phyloP scores from a whole-genome alignment of 2,329 filamentous ascomycete genomes.

The Fusarium avenaceum region DNA sequence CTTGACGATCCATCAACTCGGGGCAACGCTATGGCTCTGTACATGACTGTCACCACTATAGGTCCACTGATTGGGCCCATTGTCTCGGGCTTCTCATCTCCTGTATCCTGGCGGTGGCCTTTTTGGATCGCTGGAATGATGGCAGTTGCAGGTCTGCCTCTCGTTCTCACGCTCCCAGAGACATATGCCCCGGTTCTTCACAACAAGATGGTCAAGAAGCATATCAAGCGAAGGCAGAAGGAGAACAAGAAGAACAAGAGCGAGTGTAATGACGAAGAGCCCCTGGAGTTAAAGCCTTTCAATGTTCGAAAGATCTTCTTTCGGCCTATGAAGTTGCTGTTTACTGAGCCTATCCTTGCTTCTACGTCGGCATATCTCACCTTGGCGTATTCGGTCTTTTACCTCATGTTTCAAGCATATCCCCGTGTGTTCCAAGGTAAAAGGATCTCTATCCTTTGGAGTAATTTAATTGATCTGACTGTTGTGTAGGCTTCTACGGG shows the following conservation, averaged over 20 bases:
- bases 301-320: conserved; percentile 62
- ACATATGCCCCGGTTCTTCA: conserved; percentile 66
- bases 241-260: conserved; percentile 61
- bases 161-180: conserved; percentile 58
- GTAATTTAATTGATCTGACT: conserved; percentile 3
- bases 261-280: conserved; percentile 53
- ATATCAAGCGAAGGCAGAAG: conserved; percentile 60
- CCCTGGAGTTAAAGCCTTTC: conserved; percentile 54
- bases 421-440: conserved; percentile 61
- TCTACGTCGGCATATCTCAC: conserved; percentile 63
- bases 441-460: not conserved
- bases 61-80: conserved; percentile 63
- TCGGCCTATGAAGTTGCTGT: conserved; percentile 62
- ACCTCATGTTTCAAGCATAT: conserved; percentile 66
- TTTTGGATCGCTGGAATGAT: conserved; percentile 57
- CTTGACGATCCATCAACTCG: conserved; percentile 51
- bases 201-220: conserved; percentile 60
- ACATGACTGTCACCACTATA: conserved; percentile 54
- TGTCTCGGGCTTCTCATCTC: conserved; percentile 64
- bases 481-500: conserved; percentile 52
- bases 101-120: conserved; percentile 58
- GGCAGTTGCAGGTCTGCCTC: conserved; percentile 48
- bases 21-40: conserved; percentile 53
- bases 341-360: conserved; percentile 65
- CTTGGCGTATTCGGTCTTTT: conserved; percentile 65